Base-by-base conservation (phyloP, 2,329 filamentous ascomycete species). In the Orbilia blumenaviensis region DNA sequence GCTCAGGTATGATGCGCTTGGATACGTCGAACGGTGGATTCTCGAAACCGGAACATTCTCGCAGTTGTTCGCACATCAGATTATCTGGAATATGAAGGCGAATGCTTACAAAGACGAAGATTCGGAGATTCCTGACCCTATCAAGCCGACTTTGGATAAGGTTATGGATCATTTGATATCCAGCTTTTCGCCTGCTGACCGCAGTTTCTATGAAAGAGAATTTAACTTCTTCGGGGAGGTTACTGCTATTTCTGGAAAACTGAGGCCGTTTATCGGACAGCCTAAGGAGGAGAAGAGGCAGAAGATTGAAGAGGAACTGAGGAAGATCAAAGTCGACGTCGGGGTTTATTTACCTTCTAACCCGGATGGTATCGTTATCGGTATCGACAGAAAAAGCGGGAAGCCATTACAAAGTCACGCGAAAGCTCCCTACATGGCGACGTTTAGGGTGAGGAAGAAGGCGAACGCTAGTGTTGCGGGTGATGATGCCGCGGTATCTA, bases 1-100 rank as follows among this genome's bases (percentile, higher is more conserved):
- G 46, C 87, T 99, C 46, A 91, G 95, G 64, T 97, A 98, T 80
- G 95, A 99, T 85, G 88, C 88, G 10, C 86, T 99, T 23, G 95
- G 95, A 67, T 99, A 99, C 81, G 94, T 97, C 1, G 93, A 97
- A 83, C 89, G 94, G 48, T 99, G 97, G 81, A 98, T 99, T 66
- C 87, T 98, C 14, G 95, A 99, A 84, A 97, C 96, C 0, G 95
- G 94, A 0, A 94, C 96, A 80, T 94, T 97, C 81, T 98, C 95
- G n/a, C 95, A 98, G 83, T 85, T 98, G 7, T 99, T 99, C 83
- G 94, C 96, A 1, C 96, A 99, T 82, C 95, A 99, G 81, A 98
- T 99, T 79, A 99, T 99, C 81, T 99, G 96, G 95, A 99, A 99
- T 82, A 99, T 99, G 91, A 99, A 98, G 83, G 95, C 95, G 32